These are phyloP conservation scores for Sequoia sempervirens DNA, from an alignment of 75 land plant genomes.

Conservation along the genomic window DNA sequence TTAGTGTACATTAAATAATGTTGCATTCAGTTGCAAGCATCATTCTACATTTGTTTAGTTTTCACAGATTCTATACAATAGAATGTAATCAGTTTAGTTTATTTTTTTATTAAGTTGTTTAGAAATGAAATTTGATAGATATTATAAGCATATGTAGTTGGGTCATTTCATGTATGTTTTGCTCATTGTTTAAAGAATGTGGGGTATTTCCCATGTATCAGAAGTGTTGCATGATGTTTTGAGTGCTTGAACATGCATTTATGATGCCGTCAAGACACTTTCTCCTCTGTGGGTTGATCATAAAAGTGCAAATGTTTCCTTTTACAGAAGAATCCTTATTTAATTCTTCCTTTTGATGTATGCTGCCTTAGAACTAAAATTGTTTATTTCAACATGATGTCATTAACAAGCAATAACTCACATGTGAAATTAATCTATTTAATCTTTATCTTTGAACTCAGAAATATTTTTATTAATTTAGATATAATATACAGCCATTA, in stretches of 20 bases:
- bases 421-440: background rate
- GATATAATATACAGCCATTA: background rate
- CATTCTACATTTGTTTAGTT: background rate
- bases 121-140: background rate
- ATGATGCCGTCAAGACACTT: background rate
- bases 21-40: background rate
- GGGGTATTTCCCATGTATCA: background rate
- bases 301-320: background rate
- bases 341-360: background rate
- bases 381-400: background rate
- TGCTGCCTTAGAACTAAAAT: background rate
- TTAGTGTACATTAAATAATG: background rate
- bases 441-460: background rate
- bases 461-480: background rate
- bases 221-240: background rate
- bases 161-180: background rate
- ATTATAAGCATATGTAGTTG: background rate
- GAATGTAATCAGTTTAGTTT: background rate
- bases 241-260: background rate
- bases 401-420: background rate
- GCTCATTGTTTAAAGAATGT: background rate
- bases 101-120: no score
- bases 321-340: background rate
- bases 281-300: no score
- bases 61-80: background rate